Percentiles rank a stretch among this genome's conserved stretches.
Conservation (phyloP, 371 early-diverging fungal species). For the Apophysomyces elegans region DNA sequence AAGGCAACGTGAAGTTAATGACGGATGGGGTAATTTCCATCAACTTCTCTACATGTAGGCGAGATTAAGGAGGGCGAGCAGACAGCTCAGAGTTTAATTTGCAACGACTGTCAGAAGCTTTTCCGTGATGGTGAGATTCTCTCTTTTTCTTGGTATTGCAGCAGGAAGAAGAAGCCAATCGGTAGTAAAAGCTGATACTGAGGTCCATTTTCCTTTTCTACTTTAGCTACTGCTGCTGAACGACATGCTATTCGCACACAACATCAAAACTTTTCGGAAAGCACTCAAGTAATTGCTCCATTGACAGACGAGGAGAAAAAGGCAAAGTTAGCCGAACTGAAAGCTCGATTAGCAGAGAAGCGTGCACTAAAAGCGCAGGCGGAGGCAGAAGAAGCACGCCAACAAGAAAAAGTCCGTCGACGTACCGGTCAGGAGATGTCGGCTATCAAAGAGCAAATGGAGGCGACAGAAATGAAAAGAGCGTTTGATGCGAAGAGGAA, state of each 20-base stretch:
- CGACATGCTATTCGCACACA: constrained; percentile 82
- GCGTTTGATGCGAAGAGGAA: constrained; percentile 71
- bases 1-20: no score
- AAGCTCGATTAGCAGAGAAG: constrained; percentile 72
- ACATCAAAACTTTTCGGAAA: constrained; percentile 89
- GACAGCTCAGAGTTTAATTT: constrained; percentile 77
- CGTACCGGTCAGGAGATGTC: constrained; percentile 82
- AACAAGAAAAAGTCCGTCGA: constrained; percentile 78
- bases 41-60: constrained; percentile 33
- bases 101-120: constrained; percentile 87
- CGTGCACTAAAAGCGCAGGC: constrained; percentile 62
- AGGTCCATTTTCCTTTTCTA: no score
- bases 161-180: no score
- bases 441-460: constrained; percentile 70
- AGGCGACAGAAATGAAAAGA: constrained; percentile 78
- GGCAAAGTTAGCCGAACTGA: constrained; percentile 77
- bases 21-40: no score
- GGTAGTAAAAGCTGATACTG: no score
- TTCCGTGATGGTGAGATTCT: constrained; percentile 69
- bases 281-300: constrained; percentile 81
- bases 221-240: constrained; percentile 73
- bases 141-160: no score
- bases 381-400: constrained; percentile 74
- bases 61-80: constrained; percentile 72
- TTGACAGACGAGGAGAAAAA: constrained; percentile 88